Evolutionary conservation across 148 eudicot species (phyloP).

Genomic region (Beta vulgaris): DNA sequence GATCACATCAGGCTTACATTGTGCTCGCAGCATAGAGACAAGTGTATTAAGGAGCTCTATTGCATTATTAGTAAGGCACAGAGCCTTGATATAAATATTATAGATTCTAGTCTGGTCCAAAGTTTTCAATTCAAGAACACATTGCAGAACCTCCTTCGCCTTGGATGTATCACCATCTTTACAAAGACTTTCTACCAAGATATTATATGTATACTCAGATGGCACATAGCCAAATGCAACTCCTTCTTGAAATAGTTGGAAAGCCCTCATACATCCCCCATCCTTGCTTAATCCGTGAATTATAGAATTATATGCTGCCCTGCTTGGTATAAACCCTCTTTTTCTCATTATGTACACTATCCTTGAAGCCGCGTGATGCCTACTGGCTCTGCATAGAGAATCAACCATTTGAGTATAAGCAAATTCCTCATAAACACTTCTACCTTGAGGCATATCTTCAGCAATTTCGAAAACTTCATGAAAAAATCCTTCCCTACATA

Average conservation of each 20-base stretch:
- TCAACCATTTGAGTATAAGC: conserved; percentile 73
- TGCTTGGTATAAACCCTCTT: conserved; percentile 61
- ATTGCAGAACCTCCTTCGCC: conserved; percentile 58
- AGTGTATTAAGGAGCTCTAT: conserved; percentile 72
- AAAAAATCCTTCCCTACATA: conserved; percentile 68
- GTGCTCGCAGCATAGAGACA: conserved; percentile 57
- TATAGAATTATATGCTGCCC: conserved; percentile 61
- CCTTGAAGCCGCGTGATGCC: conserved; percentile 78
- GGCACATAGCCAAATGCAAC: conserved; percentile 59
- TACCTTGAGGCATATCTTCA: conserved; percentile 69
- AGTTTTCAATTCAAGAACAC: conserved; percentile 50
- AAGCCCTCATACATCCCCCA: conserved; percentile 85
- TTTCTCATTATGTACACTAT: conserved; percentile 78
- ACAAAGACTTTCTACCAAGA: conserved; percentile 77
- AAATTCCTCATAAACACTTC: conserved; percentile 51
- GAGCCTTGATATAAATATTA: conserved; percentile 75
- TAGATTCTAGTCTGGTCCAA: conserved; percentile 54
- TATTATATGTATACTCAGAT: conserved; percentile 65
- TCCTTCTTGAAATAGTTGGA: conserved; percentile 83
- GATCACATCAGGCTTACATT: conserved; percentile 71
- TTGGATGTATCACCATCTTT: conserved; percentile 46
- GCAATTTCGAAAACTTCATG: conserved; percentile 61
- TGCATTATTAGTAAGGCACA: conserved; percentile 51
- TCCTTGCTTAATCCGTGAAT: conserved; percentile 71
- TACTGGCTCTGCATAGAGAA: conserved; percentile 64